phyloP scores from a whole-genome alignment of 139 green algal species.

The Closterium sp. region DNA sequence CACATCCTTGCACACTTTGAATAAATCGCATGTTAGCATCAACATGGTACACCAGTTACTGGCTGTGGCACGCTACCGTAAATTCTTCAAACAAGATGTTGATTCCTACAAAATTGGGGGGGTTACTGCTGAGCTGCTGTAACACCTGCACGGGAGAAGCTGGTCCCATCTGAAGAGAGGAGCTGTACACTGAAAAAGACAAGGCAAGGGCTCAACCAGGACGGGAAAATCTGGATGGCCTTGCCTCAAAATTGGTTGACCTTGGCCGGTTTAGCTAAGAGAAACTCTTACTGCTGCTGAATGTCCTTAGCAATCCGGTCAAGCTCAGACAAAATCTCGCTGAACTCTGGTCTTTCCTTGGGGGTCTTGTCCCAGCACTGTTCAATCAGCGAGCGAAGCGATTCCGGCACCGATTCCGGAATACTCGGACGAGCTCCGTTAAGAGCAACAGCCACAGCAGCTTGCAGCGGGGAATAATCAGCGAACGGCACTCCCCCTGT shows the following conservation, averaged over 20 bases:
- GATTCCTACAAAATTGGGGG: neutral
- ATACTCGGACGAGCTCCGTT: conserved; percentile 4
- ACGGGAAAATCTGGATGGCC: neutral
- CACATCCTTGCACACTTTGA: no score
- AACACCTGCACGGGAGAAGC: neutral
- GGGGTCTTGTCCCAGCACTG: conserved; percentile 7
- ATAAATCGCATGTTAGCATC: neutral
- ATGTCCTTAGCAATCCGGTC: neutral
- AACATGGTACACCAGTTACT: neutral
- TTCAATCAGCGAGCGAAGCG: conserved; percentile 11
- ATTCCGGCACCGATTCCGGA: neutral
- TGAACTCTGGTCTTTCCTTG: conserved; percentile 5
- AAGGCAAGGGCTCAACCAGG: neutral
- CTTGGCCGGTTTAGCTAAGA: neutral
- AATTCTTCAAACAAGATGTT: neutral
- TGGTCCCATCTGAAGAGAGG: neutral
- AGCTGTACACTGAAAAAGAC: neutral
- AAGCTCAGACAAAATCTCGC: conserved; percentile 3
- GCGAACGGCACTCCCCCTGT: conserved; percentile 62
- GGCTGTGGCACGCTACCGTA: neutral
- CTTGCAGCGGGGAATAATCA: conserved; percentile 65
- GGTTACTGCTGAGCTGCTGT: neutral
- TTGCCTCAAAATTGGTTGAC: neutral
- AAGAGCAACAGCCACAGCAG: conserved; percentile 67
- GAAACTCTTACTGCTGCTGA: neutral